phyloP scores from a whole-genome alignment of 441 rosid species.

The Arabidopsis hybrid region DNA sequence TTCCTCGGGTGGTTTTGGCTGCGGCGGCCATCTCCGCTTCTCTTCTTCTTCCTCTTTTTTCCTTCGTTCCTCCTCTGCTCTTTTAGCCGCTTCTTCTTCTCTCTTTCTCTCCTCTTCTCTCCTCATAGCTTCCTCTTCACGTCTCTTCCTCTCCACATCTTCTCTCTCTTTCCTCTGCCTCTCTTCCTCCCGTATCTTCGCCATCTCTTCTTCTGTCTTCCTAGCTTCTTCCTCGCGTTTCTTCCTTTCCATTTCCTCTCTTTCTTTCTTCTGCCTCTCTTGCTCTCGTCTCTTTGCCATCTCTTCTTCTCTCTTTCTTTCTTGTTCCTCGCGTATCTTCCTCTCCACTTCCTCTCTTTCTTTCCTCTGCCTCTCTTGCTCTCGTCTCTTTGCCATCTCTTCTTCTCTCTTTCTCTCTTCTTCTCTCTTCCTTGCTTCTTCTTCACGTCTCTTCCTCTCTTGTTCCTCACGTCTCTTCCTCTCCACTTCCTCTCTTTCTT shows the following conservation, averaged over 20 bases:
- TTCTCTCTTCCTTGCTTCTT: constrained; percentile 10
- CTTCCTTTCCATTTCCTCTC: neutral
- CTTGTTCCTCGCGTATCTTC: neutral
- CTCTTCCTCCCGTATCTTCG: neutral
- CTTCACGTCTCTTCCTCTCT: neutral
- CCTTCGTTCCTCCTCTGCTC: constrained; percentile 36
- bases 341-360: neutral
- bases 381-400: neutral
- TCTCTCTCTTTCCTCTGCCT: constrained; percentile 3
- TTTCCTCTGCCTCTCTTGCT: neutral
- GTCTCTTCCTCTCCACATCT: neutral
- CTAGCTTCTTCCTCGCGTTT: neutral
- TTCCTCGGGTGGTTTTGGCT: constrained; percentile 4
- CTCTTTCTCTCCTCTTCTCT: constrained; percentile 18
- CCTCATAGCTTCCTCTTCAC: constrained; percentile 14
- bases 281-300: neutral
- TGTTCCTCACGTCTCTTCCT: neutral
- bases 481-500: neutral
- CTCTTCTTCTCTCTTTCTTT: neutral
- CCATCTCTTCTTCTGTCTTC: constrained; percentile 7
- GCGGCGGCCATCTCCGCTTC: constrained; percentile 18
- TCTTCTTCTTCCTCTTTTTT: constrained; percentile 31
- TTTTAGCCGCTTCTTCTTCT: constrained; percentile 25
- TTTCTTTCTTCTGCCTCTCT: neutral
- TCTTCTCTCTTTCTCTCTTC: neutral